A percentile compares a stretch with the other conserved stretches of the same genome.
These are phyloP conservation scores for Salinomyces thailandicus DNA, from an alignment of 2,329 filamentous ascomycete species.

Conservation along the genomic window DNA sequence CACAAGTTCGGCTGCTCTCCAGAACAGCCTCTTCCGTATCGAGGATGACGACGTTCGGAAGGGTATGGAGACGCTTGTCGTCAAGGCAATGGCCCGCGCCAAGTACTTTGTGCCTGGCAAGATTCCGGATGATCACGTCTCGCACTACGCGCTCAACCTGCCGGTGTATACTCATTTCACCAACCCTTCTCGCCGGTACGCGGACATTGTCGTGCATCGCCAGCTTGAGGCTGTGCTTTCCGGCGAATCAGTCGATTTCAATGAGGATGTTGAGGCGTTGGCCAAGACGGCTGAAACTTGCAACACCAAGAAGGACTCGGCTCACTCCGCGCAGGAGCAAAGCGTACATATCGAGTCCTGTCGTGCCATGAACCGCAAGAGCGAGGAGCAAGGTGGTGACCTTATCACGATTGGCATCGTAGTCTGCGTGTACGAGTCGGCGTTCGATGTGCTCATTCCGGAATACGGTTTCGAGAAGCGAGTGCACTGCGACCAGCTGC, in stretches of 20 bases:
- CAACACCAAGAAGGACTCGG: constrained; percentile 98
- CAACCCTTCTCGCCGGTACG: constrained; percentile 85
- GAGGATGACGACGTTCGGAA: constrained; percentile 82
- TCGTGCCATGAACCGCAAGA: constrained; percentile 86
- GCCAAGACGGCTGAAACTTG: constrained; percentile 89
- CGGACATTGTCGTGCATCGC: constrained; percentile 88
- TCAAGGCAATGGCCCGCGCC: constrained; percentile 92
- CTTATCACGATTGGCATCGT: constrained; percentile 94
- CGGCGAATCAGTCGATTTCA: constrained; percentile 70
- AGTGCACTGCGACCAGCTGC: constrained; percentile 95
- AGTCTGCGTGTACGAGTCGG: constrained; percentile 94
- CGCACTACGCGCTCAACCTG: constrained; percentile 86
- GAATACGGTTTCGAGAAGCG: constrained; percentile 99
- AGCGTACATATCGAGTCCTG: constrained; percentile 98
- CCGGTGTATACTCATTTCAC: constrained; percentile 97
- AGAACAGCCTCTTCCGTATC: constrained; percentile 91
- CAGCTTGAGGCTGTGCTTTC: constrained; percentile 83
- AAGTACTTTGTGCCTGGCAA: constrained; percentile 88
- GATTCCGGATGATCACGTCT: constrained; percentile 63
- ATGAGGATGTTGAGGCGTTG: constrained; percentile 76
- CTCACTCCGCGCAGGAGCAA: constrained; percentile 94
- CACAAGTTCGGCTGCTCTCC: constrained; percentile 77
- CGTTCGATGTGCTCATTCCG: constrained; percentile 94
- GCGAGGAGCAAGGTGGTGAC: constrained; percentile 76
- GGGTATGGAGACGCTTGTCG: constrained; percentile 91